phyloP scores from a whole-genome alignment of 305 asterid genomes.

The Fraxinus xanthoxyloides region DNA sequence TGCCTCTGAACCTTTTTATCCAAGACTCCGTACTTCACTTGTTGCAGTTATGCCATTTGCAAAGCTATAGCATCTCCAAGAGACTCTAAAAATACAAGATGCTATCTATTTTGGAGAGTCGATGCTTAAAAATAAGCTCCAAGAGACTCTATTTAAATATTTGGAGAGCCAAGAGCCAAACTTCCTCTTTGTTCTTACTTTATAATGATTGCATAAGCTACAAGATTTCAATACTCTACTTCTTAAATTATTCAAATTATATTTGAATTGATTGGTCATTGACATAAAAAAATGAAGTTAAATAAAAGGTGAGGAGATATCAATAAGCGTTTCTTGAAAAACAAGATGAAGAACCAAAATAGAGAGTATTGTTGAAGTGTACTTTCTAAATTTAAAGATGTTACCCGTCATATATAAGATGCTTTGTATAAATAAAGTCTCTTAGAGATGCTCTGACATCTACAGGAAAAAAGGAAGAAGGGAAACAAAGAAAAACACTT shows the following conservation, averaged over 20 bases:
- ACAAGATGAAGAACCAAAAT: neutral
- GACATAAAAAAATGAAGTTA: neutral
- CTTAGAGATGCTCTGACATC: neutral
- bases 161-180: neutral
- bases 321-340: neutral
- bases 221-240: neutral
- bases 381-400: neutral
- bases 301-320: neutral
- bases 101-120: neutral
- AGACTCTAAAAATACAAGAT: neutral
- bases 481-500: neutral
- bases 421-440: neutral
- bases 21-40: conserved; percentile 1
- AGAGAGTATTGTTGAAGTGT: neutral
- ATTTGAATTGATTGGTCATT: neutral
- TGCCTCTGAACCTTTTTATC: conserved; percentile 12
- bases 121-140: neutral
- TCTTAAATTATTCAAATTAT: neutral
- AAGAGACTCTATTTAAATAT: neutral
- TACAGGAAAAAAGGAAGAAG: neutral
- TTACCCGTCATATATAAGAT: neutral
- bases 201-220: neutral
- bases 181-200: neutral
- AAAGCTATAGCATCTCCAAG: neutral
- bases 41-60: conserved; percentile 1